A percentile compares a stretch with the other conserved stretches of the same genome.
Evolutionary conservation across 2,329 filamentous ascomycete genomes (phyloP).

Genomic region (Phaeophleospora eucalypticola): DNA sequence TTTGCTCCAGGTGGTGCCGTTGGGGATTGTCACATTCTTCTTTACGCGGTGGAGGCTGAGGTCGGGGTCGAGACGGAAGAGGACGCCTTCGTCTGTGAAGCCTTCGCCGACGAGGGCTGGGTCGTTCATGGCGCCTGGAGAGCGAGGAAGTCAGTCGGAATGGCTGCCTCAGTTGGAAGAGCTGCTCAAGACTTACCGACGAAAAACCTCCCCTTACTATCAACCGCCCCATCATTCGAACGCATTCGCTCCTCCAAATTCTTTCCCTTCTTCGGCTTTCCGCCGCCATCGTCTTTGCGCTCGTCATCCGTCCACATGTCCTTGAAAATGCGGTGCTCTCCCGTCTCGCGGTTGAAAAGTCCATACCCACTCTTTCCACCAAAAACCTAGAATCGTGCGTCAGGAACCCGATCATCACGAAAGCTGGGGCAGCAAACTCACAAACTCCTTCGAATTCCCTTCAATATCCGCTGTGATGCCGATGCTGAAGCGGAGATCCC

Average conservation of each 20-base stretch:
- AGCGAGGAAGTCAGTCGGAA: too few species aligned
- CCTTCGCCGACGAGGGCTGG: constrained; percentile 42
- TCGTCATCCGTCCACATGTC: constrained; percentile 53
- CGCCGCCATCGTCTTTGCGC: constrained; percentile 36
- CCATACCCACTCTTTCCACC: constrained; percentile 79
- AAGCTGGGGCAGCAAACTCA: not conserved
- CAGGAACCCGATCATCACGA: not conserved
- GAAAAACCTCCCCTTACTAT: constrained; percentile 35
- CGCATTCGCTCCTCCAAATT: constrained; percentile 47
- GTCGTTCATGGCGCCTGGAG: constrained; percentile 73
- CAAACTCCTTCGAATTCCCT: constrained; percentile 62
- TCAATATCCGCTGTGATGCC: constrained; percentile 71
- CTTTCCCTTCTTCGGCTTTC: constrained; percentile 36
- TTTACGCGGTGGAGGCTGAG: constrained; percentile 58
- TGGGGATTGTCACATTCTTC: constrained; percentile 36
- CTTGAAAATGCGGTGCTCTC: constrained; percentile 53
- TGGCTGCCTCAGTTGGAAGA: too few species aligned
- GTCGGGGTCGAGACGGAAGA: constrained; percentile 67
- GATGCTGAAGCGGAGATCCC: constrained; percentile 55
- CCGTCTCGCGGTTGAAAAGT: constrained; percentile 63
- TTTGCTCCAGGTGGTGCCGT: constrained; percentile 69
- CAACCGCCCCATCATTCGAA: constrained; percentile 77
- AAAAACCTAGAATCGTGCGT: constrained; percentile 47
- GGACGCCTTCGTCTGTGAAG: constrained; percentile 52
- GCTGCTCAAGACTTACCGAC: not conserved